These are phyloP conservation scores for Citrullus amarus DNA, from an alignment of 306 rosid species.

Conservation along the genomic window DNA sequence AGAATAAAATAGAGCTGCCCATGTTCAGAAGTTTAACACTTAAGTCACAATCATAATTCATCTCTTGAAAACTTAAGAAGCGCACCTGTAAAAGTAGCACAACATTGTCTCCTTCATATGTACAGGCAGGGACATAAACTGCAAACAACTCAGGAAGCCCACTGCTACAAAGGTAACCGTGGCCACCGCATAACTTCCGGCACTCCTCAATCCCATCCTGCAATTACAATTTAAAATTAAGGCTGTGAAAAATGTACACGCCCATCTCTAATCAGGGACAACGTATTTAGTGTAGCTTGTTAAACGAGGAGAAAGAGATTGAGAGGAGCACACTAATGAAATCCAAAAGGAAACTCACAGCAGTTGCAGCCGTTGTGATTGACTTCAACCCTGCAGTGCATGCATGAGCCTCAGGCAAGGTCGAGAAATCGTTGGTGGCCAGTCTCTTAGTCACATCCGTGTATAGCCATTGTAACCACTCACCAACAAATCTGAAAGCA, in stretches of 20 bases:
- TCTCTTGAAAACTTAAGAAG: background rate
- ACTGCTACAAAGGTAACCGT: constrained; percentile 88
- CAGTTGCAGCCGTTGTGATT: constrained; percentile 78
- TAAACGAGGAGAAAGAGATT: background rate
- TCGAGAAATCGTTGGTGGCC: constrained; percentile 67
- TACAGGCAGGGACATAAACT: constrained; percentile 87
- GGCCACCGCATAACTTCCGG: constrained; percentile 92
- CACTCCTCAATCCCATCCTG: constrained; percentile 97
- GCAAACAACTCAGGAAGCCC: constrained; percentile 98
- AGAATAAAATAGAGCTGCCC: background rate
- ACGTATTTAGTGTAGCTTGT: background rate
- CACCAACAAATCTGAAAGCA: constrained; percentile 93
- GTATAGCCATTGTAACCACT: constrained; percentile 88
- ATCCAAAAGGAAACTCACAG: constrained; percentile 43
- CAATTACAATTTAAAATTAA: constrained; percentile 8
- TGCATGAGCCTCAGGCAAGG: constrained; percentile 96
- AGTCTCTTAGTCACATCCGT: constrained; percentile 73
- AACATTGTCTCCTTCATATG: constrained; percentile 92
- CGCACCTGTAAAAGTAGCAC: constrained; percentile 88
- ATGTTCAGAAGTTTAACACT: background rate
- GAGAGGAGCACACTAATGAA: background rate
- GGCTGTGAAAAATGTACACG: background rate
- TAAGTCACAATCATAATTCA: background rate
- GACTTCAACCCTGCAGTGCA: constrained; percentile 98
- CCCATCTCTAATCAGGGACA: background rate